Evolutionary conservation across 106 monocot species (phyloP), one percentile per base, ranked within the genome.

Genomic region (Dendrobium huoshanense): DNA sequence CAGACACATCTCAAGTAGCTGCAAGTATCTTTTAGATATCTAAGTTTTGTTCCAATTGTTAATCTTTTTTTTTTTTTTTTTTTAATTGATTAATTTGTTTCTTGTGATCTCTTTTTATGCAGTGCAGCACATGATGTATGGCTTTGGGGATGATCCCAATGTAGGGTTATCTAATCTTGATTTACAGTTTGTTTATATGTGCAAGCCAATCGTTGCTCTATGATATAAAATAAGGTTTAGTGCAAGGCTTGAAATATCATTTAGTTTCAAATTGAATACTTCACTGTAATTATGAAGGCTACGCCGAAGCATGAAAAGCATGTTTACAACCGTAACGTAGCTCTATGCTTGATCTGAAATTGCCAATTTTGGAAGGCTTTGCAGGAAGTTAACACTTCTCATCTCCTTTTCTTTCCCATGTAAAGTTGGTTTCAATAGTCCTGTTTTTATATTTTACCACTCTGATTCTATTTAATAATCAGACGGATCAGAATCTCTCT

Each of bases 81-180:
- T 22, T n/a, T 5, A 61, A 16, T 51, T 65, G 37, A 11, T 70
- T 70, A 70, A 33, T 33, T 24, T 33, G 11, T 37, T 70, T 70
- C 37, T 37, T 76, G 49, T 76, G n/a, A 27, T 49, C 27, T n/a
- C 45, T 49, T 48, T 49, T 49, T 20, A 74, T 76, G 49, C n/a
- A 76, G 76, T 76, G 76, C 76, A 76, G 49, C 76, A 76, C 49
- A 76, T 76, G 76, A 76, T 76, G 76, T 76, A 76, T 76, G 76
- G 76, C 48, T 76, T 76, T 49, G 76, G 76, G 6, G 76, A 76
- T 76, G 76, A 76, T 76, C 49, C 76, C 27, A 76, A 76, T 76
- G 76, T 76, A 76, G 47, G 49, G 25, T 25, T 76, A 43, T 74
- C 20, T 33, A 61, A 61, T 44, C 22, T 43, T 74, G n/a, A 74